Base-by-base conservation (phyloP, 1,284 basidiomycete species). In the Ustilago crameri region DNA sequence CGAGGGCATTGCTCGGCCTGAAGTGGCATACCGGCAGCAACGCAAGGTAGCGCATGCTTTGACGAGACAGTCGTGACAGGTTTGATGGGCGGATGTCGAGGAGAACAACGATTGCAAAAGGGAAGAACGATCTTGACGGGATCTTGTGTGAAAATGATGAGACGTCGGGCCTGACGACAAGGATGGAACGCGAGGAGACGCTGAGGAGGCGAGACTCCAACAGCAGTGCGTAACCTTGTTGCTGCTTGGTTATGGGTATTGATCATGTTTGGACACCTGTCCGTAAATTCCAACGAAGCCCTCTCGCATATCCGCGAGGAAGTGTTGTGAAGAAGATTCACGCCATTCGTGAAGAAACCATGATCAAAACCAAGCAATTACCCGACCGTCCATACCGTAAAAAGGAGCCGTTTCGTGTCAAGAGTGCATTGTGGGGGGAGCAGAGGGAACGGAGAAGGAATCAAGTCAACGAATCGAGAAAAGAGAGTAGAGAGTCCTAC, bases 241-340 rank as follows among this genome's bases (percentile, higher is more conserved):
- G 64, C 57, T 61, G 58, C 53, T 52, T 57, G 54, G 50, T 45
- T 50, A 22, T 22, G 55, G 40, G n/a, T 15, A 5, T 40, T 54
- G 58, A 71, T 71, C 57, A 66, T 54, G 52, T 35, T 46, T 40
- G 62, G 60, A 63, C 44, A 55, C 62, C 68, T 51, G 68, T 71
- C 68, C 53, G 17, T 60, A 63, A 15, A 41, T 63, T 68, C 70
- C 70, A 32, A 41, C 65, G 70, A 65, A 73, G 70, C 70, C 70
- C 70, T 73, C 70, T 73, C 70, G 65, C 70, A 60, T 73, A 60
- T 65, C 70, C 65, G 70, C 70, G 70, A 73, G 70, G 70, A 73
- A 49, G 51, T 4, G n/a, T 49, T 44, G 52, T 50, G 51, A 49
- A 37, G 44, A 58, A 32, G 37, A n/a, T 47, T 43, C 47, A 65